Evolutionary conservation across 2,329 filamentous ascomycete genomes (phyloP), one percentile per base, ranked within the genome.

Genomic region (Neofusicoccum kwambonambiense): DNA sequence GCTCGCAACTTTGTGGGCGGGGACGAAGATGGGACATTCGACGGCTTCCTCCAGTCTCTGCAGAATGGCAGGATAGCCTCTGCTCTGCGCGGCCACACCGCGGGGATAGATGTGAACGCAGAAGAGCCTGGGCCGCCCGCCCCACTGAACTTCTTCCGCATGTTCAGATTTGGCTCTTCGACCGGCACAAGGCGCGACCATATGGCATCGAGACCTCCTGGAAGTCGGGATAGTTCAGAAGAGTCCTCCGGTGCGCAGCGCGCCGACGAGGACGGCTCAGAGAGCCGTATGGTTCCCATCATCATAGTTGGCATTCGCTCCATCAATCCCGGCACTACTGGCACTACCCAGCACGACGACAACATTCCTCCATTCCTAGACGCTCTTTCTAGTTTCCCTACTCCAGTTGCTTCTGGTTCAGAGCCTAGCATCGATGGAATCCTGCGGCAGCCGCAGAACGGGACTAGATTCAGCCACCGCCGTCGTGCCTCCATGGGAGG

Each of bases 301-400:
- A 89, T 90, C 49, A 88, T 90, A 61, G 88, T 90, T 45, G 88
- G 88, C 62, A 89, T 90, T 64, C 81, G 88, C 62, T 89, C 87
- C 31, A 87, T 90, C 65, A 86, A 84, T 37, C 83, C 86, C 19
- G 76, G 75, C 56, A 80, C 79, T 31, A 81, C 79, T 67, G 56
- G 54, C 15, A 35, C 52, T 9, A 78, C 79, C 13, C 74, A 78
- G 27, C 77, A 78, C 19, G 77, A 79, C 70, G 72, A 80, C 69
- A 75, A 78, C 69, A 78, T 81, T 66, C 80, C 77, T 22, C 80
- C 81, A 15, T 83, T 83, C 74, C 77, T 83, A 60, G 81, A 84
- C 65, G 80, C 81, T 35, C 77, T 83, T n/a, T 81, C 80, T 17
- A 81, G 77, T 70, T 80, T 82, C 64, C 79, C 80, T 4, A 71